Conservation (phyloP, 352 stramenopile species). For the Pythium periplocum region DNA sequence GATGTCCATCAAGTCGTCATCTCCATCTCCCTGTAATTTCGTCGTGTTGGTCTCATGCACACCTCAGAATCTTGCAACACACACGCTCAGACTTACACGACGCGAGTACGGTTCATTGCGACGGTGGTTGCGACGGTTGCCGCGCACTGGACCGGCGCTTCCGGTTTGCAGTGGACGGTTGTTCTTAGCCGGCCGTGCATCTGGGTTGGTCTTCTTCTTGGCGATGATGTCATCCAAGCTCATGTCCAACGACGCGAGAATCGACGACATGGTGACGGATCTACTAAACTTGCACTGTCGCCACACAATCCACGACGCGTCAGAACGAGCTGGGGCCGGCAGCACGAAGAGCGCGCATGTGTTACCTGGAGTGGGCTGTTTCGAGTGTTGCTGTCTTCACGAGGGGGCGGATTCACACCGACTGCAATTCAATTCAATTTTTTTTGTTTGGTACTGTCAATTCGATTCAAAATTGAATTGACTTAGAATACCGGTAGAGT, state of each 20-base stretch:
- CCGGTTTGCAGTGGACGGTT: conserved; percentile 10
- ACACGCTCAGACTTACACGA: conserved; percentile 48
- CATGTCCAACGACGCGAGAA: conserved; percentile 80
- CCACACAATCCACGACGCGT: too few relatives aligned
- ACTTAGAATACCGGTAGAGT: too few relatives aligned
- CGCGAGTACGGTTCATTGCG: conserved; percentile 68
- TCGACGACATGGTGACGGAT: conserved; percentile 53
- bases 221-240: conserved; percentile 80
- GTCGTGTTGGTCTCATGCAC: not conserved
- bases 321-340: too few relatives aligned
- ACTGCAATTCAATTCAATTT: too few relatives aligned
- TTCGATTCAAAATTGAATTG: too few relatives aligned
- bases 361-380: too few relatives aligned
- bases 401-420: too few relatives aligned
- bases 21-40: conserved; percentile 9
- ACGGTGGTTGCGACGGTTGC: conserved; percentile 31
- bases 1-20: conserved; percentile 60
- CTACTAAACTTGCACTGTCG: too few relatives aligned
- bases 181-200: conserved; percentile 42
- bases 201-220: conserved; percentile 61
- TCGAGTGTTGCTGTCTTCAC: too few relatives aligned
- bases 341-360: too few relatives aligned
- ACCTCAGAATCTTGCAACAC: not conserved
- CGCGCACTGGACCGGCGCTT: conserved; percentile 46
- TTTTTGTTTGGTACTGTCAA: too few relatives aligned